These are phyloP conservation scores for Tympanopsis confertula DNA, from an alignment of 2,329 filamentous ascomycete species.

Conservation along the genomic window DNA sequence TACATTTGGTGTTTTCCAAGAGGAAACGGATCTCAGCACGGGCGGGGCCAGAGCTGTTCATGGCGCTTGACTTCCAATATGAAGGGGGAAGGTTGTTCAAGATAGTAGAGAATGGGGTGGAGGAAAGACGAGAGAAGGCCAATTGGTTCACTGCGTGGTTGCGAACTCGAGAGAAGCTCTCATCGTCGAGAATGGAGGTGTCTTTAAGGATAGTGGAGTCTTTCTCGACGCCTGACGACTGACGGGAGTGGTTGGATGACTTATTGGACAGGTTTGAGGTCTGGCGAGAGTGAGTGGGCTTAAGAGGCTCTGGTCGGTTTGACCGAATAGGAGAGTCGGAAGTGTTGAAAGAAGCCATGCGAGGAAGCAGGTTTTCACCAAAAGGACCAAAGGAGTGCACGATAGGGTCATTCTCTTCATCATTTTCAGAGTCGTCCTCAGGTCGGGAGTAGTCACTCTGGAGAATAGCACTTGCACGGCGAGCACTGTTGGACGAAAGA, in stretches of 20 bases:
- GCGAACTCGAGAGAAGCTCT: constrained; percentile 36
- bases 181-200: neutral
- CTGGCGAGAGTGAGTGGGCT: neutral
- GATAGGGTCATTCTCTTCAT: constrained; percentile 90
- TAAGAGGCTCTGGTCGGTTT: neutral
- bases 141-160: constrained; percentile 94
- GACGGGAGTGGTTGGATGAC: too few relatives aligned
- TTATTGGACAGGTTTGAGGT: too few relatives aligned
- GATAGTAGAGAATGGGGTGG: constrained; percentile 80
- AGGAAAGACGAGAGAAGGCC: constrained; percentile 84
- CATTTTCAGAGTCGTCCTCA: constrained; percentile 65
- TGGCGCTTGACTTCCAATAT: constrained; percentile 39
- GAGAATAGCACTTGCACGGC: constrained; percentile 11
- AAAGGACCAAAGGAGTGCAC: constrained; percentile 87
- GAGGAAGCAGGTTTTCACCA: constrained; percentile 72
- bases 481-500: neutral
- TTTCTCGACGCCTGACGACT: neutral
- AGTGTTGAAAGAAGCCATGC: constrained; percentile 67
- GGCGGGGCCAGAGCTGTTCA: constrained; percentile 29
- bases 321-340: constrained; percentile 44
- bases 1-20: constrained; percentile 63
- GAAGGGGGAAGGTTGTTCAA: constrained; percentile 66
- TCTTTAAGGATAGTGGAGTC: neutral
- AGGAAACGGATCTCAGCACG: constrained; percentile 52
- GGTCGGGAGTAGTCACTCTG: constrained; percentile 25